Percentiles rank a stretch among this genome's conserved stretches.
Evolutionary conservation across 148 eudicot species (phyloP).

Genomic region (Vaccinium darrowii): DNA sequence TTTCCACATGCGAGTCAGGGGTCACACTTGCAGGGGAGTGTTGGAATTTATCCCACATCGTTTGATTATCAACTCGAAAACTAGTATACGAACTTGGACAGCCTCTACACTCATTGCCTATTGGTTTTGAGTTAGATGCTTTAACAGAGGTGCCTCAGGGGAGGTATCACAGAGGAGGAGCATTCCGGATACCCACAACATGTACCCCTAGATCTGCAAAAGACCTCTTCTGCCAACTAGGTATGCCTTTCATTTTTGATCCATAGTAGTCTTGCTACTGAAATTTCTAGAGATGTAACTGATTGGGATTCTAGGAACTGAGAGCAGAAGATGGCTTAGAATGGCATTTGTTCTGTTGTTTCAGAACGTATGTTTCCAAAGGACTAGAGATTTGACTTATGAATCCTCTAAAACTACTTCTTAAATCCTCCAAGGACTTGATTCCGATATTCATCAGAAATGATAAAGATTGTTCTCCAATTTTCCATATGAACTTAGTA

Average conservation of each 20-base stretch:
- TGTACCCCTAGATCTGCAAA: too few species aligned
- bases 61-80: too few species aligned
- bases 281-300: neutral
- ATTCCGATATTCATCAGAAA: neutral
- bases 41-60: too few species aligned
- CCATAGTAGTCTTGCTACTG: neutral
- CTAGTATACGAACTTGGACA: too few species aligned
- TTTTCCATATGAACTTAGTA: neutral
- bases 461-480: neutral
- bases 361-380: neutral
- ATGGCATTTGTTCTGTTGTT: neutral
- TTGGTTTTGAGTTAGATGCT: too few species aligned
- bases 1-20: too few species aligned
- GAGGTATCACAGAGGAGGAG: too few species aligned
- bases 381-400: neutral
- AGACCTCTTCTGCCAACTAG: neutral
- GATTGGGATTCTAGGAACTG: neutral
- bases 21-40: too few species aligned
- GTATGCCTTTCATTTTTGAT: neutral
- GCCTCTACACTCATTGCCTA: too few species aligned
- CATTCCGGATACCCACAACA: too few species aligned
- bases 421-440: neutral
- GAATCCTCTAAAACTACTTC: constrained; percentile 7
- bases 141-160: too few species aligned
- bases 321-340: neutral